Base-by-base conservation (phyloP, 2,329 filamentous ascomycete genomes). In the Sporothrix pallida region DNA sequence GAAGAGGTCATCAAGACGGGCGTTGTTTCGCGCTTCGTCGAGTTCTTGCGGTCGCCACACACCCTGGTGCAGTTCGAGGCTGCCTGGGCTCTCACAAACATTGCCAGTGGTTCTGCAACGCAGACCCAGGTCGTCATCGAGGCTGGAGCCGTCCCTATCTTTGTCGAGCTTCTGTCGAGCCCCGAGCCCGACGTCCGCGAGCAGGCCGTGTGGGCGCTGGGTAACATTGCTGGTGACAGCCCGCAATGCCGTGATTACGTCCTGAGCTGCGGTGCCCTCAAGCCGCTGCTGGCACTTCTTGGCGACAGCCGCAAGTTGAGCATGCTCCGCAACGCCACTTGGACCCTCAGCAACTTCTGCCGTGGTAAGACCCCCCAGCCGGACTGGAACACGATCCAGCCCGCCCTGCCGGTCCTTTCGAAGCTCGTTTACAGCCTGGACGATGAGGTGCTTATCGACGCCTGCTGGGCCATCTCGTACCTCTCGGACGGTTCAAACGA, bases 271-370 rank as follows among this genome's bases (percentile, higher is more conserved):
- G 95, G 95, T 79, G 96, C 96, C 76, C 89, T 99, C 71, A 94
- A 94, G 83, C 96, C 96, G 71, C 88, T 99, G 73, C 89, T 99
- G 73, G 90, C 90, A 80, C 89, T 99, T 62, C 90, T 99, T 73
- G 95, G 95, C 72, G 96, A 99, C 83, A 98, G 96, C 86, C 94
- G 96, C 80, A 99, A 99, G 88, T 87, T 99, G 74, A 98, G 95
- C 88, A 99, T 99, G 96, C 91, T 99, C 71, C 90, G 96, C 78
- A 99, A 99, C 82, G 96, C 96, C 50, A 99, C 96, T 31, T 99
- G 96, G 96, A 99, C 96, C 62, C 87, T 99, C 73, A 98, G 96
- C 89, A 99, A 99, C 88, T 99, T 99, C 86, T 99, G 96, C 87
- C 94, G 96, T 87, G 96, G 96, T 85, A 99, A 99, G 90, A 98